Conservation (phyloP, 257 asterid species). For the Verbena officinalis region DNA sequence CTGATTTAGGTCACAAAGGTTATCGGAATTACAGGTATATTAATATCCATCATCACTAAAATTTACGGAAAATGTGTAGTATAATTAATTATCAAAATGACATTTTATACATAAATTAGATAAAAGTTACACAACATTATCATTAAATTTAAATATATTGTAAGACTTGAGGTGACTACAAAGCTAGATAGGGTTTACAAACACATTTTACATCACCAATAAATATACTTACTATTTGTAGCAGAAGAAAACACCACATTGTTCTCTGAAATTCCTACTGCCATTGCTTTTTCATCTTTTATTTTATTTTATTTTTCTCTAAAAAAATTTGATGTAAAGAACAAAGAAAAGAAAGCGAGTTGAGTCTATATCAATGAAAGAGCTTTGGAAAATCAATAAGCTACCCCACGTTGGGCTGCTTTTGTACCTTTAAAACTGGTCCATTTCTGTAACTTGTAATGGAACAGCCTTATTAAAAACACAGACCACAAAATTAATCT, state of each 20-base stretch:
- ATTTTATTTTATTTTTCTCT: background rate
- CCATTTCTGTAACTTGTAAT: slow-evolving; percentile 29
- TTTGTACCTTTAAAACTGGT: slow-evolving; percentile 24
- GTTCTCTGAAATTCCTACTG: slow-evolving; percentile 26
- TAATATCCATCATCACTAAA: too few species aligned
- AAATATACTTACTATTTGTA: slow-evolving; percentile 33
- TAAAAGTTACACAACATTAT: too few species aligned
- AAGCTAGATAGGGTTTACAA: too few species aligned
- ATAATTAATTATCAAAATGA: too few species aligned
- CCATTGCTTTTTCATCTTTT: background rate
- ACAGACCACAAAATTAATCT: slow-evolving; percentile 18
- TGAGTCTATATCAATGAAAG: slow-evolving; percentile 1
- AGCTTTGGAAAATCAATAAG: too few species aligned
- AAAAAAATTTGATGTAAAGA: slow-evolving; percentile 5
- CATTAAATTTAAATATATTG: too few species aligned
- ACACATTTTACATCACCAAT: slow-evolving; percentile 15
- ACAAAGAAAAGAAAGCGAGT: slow-evolving; percentile 18
- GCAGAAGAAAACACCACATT: slow-evolving; percentile 35
- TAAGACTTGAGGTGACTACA: too few species aligned
- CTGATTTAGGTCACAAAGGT: too few species aligned
- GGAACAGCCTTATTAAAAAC: slow-evolving; percentile 41
- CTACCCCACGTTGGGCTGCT: slow-evolving; percentile 38
- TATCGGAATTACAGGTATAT: too few species aligned
- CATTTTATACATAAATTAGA: too few species aligned
- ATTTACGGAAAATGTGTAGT: too few species aligned